These are phyloP conservation scores for Penicillium paxilli DNA, from an alignment of 495 filamentous ascomycete genomes.

Conservation along the genomic window DNA sequence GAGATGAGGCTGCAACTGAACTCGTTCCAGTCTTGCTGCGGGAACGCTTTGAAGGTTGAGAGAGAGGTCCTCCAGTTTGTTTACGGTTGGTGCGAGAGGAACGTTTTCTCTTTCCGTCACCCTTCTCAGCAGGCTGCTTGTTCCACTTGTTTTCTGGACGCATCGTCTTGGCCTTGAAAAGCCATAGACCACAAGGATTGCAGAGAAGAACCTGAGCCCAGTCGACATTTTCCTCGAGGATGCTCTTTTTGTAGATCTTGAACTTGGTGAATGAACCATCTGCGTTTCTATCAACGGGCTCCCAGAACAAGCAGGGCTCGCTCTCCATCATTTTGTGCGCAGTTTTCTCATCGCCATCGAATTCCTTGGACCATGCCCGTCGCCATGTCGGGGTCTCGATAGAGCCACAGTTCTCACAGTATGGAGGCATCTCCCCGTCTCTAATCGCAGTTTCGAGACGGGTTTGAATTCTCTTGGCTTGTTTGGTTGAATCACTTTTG, in stretches of 20 bases:
- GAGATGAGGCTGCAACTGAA: conserved; percentile 38
- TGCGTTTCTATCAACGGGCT: conserved; percentile 60
- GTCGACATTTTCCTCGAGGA: conserved; percentile 61
- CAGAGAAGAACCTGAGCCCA: conserved; percentile 76
- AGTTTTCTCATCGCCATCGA: conserved; percentile 59
- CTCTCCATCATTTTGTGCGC: conserved; percentile 67
- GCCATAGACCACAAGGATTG: conserved; percentile 96
- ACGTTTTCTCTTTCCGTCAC: conserved; percentile 45
- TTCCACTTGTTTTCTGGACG: conserved; percentile 83
- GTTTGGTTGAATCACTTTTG: conserved; percentile 37
- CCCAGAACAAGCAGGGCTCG: conserved; percentile 60
- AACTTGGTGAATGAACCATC: conserved; percentile 60
- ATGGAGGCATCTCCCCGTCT: conserved; percentile 75
- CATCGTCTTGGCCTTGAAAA: conserved; percentile 82
- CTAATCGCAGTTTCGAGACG: conserved; percentile 64
- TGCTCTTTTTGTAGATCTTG: conserved; percentile 75
- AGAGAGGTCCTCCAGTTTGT: conserved; percentile 31
- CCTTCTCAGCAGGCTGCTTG: conserved; percentile 46
- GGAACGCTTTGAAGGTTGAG: conserved; percentile 27
- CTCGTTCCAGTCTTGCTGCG: conserved; percentile 32
- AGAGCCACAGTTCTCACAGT: conserved; percentile 87
- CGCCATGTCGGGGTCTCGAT: conserved; percentile 96
- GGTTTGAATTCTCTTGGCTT: conserved; percentile 42
- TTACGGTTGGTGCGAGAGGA: conserved; percentile 35
- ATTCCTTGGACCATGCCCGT: conserved; percentile 75